phyloP scores from a whole-genome alignment of 345 rosid species.

The Erodium maritimum region DNA sequence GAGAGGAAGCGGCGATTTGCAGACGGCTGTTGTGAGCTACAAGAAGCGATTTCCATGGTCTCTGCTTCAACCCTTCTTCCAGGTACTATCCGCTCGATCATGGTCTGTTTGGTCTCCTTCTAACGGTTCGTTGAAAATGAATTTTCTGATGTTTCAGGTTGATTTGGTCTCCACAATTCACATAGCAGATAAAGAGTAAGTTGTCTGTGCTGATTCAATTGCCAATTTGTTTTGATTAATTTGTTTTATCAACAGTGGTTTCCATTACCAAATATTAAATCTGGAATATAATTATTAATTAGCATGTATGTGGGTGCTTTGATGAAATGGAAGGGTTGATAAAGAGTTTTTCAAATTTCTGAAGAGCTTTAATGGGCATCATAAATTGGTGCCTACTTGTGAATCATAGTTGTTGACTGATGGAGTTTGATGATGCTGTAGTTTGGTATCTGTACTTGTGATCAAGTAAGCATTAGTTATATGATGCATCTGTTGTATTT shows the following conservation, averaged over 20 bases:
- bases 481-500: too few species aligned
- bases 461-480: too few species aligned
- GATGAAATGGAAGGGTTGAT: too few species aligned
- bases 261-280: too few species aligned
- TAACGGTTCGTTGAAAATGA: not conserved
- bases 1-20: conserved; percentile 40
- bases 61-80: conserved; percentile 61
- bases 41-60: conserved; percentile 79
- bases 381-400: too few species aligned
- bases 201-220: not conserved
- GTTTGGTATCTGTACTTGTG: not conserved
- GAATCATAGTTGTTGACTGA: too few species aligned
- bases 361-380: too few species aligned
- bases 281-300: too few species aligned
- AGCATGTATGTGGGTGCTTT: too few species aligned
- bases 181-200: conserved; percentile 86
- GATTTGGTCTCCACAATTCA: conserved; percentile 94
- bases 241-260: not conserved
- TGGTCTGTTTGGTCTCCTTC: not conserved
- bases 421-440: not conserved
- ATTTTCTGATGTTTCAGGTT: conserved; percentile 36
- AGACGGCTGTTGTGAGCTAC: conserved; percentile 78
- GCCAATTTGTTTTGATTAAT: not conserved
- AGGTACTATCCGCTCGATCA: conserved; percentile 24
- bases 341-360: too few species aligned